phyloP scores from a whole-genome alignment of 2,329 filamentous ascomycete genomes.

The Aspergillus melleus region DNA sequence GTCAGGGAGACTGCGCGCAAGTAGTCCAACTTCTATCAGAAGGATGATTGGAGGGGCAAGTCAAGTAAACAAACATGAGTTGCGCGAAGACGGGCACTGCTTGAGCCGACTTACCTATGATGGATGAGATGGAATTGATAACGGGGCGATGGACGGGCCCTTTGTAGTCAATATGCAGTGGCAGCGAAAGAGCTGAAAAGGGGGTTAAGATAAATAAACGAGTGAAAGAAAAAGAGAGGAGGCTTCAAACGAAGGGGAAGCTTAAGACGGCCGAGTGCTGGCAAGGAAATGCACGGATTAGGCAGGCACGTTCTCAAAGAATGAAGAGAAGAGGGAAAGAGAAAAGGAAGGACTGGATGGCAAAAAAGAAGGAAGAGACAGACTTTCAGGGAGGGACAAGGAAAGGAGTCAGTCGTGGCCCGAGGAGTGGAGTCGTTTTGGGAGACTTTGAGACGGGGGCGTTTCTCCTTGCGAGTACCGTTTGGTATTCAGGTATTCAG shows the following conservation, averaged over 20 bases:
- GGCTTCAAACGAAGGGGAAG: conserved; percentile 36
- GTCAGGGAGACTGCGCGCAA: neutral
- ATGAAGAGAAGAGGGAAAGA: conserved; percentile 41
- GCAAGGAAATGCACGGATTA: conserved; percentile 28
- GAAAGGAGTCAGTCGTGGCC: conserved; percentile 34
- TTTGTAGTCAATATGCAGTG: conserved; percentile 7
- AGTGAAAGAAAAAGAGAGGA: conserved; percentile 38
- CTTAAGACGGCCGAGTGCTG: conserved; percentile 17
- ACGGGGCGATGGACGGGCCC: conserved; percentile 14
- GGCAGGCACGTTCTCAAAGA: conserved; percentile 30
- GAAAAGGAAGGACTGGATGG: conserved; percentile 25
- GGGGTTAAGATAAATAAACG: conserved; percentile 16
- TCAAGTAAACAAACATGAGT: neutral
- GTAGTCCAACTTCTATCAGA: neutral
- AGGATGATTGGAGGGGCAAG: neutral
- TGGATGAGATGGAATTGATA: conserved; percentile 9
- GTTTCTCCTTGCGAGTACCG: neutral
- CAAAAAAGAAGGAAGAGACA: conserved; percentile 17
- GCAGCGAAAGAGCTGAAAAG: conserved; percentile 12
- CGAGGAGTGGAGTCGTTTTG: conserved; percentile 23
- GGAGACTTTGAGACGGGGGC: neutral
- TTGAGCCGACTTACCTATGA: conserved; percentile 18
- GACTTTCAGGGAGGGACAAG: conserved; percentile 27
- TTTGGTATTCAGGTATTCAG: neutral
- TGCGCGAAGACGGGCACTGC: neutral